These are phyloP conservation scores for Rehmannia glutinosa DNA, from an alignment of 257 asterid species.

Conservation along the genomic window DNA sequence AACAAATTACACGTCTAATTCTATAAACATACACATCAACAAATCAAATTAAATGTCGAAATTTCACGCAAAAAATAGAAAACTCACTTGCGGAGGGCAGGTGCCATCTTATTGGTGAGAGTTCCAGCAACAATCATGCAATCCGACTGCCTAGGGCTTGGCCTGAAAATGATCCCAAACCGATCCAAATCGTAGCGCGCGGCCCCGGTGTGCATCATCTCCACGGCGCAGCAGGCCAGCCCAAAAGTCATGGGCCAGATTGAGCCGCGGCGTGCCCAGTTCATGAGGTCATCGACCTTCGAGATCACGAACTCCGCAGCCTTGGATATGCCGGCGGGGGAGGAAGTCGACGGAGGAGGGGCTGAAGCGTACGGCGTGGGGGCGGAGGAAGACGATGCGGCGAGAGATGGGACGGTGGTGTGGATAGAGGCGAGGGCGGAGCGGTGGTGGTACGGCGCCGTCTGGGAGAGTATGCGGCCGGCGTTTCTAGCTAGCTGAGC, in stretches of 20 bases:
- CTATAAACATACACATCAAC: neutral
- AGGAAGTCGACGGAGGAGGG: slow-evolving; percentile 67
- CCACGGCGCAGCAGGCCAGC: slow-evolving; percentile 95
- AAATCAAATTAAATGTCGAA: neutral
- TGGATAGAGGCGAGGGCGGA: slow-evolving; percentile 69
- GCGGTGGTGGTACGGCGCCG: slow-evolving; percentile 51
- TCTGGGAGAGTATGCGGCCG: slow-evolving; percentile 35
- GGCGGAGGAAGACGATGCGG: slow-evolving; percentile 46
- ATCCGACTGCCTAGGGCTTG: slow-evolving; percentile 96
- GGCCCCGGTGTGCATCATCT: slow-evolving; percentile 99
- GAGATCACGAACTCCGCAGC: slow-evolving; percentile 88
- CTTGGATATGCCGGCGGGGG: slow-evolving; percentile 76
- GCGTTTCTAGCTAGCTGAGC: slow-evolving; percentile 78
- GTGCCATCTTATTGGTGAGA: slow-evolving; percentile 95
- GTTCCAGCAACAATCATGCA: slow-evolving; percentile 94
- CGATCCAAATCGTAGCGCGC: slow-evolving; percentile 96
- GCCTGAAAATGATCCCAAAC: slow-evolving; percentile 93
- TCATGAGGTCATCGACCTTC: slow-evolving; percentile 95
- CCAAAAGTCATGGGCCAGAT: slow-evolving; percentile 99
- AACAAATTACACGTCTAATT: neutral
- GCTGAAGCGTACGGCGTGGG: slow-evolving; percentile 60
- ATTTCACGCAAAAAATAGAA: neutral
- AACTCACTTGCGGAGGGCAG: slow-evolving; percentile 89
- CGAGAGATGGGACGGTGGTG: slow-evolving; percentile 68
- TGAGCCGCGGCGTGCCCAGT: slow-evolving; percentile 92